phyloP scores from a whole-genome alignment of 371 early-diverging fungal genomes.

The Syncephalastrum racemosum region DNA sequence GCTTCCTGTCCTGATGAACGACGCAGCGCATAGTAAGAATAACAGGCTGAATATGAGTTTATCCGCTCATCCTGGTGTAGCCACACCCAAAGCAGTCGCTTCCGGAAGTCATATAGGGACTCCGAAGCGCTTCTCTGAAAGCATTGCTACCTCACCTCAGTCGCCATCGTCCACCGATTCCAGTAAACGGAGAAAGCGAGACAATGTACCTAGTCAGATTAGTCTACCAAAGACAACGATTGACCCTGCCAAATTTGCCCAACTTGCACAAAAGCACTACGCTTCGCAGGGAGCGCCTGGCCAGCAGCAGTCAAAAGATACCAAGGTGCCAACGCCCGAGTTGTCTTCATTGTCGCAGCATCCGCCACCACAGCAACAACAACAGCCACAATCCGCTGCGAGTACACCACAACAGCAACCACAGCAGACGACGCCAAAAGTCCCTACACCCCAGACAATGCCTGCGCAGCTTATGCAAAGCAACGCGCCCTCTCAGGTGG shows the following conservation, averaged over 20 bases:
- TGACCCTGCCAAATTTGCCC: constrained; percentile 38
- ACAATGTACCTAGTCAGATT: constrained; percentile 41
- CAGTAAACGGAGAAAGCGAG: constrained; percentile 39
- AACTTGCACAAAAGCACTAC: constrained; percentile 21
- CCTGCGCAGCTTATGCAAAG: background rate
- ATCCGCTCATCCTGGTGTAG: background rate
- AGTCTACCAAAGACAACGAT: constrained; percentile 38
- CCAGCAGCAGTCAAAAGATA: constrained; percentile 17
- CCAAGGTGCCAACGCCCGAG: constrained; percentile 14
- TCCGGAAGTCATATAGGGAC: background rate
- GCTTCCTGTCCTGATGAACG: constrained; percentile 30
- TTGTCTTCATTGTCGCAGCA: constrained; percentile 18
- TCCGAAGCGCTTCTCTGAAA: constrained; percentile 6
- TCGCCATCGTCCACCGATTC: constrained; percentile 23
- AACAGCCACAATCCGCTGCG: constrained; percentile 21
- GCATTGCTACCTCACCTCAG: constrained; percentile 28
- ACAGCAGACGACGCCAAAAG: background rate
- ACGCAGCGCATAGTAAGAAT: constrained; percentile 3
- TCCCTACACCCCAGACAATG: background rate
- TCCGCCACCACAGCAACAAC: constrained; percentile 22
- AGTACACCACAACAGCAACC: constrained; percentile 21
- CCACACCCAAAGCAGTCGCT: constrained; percentile 4
- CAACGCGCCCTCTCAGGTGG: too few relatives aligned
- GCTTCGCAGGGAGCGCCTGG: constrained; percentile 7
- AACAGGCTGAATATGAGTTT: too few relatives aligned